Percentiles rank a stretch among this genome's conserved stretches.
Conservation (phyloP, 805 yeast species). For the Wickerhamiella kurtzmanii region DNA sequence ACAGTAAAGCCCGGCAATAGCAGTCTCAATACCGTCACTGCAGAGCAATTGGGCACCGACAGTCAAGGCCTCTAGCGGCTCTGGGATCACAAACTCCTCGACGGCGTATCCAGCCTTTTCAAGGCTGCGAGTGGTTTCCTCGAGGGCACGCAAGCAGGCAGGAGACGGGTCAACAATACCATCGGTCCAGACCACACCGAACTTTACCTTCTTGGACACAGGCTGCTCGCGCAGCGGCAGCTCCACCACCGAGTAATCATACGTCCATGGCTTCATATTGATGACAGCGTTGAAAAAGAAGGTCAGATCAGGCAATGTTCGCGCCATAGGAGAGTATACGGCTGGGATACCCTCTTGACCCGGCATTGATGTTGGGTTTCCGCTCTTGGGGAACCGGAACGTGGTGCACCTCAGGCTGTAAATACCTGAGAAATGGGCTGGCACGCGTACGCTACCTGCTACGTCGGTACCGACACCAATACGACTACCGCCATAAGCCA, state of each 20-base stretch:
- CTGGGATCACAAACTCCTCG: slow-evolving; percentile 35
- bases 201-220: slow-evolving; percentile 27
- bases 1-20: slow-evolving; percentile 19
- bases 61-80: slow-evolving; percentile 44
- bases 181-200: slow-evolving; percentile 38
- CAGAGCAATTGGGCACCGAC: slow-evolving; percentile 34
- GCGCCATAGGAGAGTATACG: slow-evolving; percentile 29
- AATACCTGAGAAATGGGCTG: slow-evolving; percentile 42
- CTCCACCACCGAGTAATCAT: slow-evolving; percentile 36
- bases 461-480: slow-evolving; percentile 45
- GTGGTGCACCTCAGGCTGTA: slow-evolving; percentile 38
- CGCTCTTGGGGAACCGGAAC: slow-evolving; percentile 35
- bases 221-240: slow-evolving; percentile 38
- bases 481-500: slow-evolving; percentile 34
- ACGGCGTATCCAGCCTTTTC: slow-evolving; percentile 34
- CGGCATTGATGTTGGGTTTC: slow-evolving; percentile 31
- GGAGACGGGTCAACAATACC: slow-evolving; percentile 41
- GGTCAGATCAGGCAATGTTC: slow-evolving; percentile 37
- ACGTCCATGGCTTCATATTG: slow-evolving; percentile 41
- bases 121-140: slow-evolving; percentile 29
- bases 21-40: slow-evolving; percentile 26
- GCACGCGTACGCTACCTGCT: slow-evolving; percentile 43
- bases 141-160: slow-evolving; percentile 30
- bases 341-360: slow-evolving; percentile 30
- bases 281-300: slow-evolving; percentile 35